phyloP scores from a whole-genome alignment of 139 green algal species.

The Medakamo hakoo region DNA sequence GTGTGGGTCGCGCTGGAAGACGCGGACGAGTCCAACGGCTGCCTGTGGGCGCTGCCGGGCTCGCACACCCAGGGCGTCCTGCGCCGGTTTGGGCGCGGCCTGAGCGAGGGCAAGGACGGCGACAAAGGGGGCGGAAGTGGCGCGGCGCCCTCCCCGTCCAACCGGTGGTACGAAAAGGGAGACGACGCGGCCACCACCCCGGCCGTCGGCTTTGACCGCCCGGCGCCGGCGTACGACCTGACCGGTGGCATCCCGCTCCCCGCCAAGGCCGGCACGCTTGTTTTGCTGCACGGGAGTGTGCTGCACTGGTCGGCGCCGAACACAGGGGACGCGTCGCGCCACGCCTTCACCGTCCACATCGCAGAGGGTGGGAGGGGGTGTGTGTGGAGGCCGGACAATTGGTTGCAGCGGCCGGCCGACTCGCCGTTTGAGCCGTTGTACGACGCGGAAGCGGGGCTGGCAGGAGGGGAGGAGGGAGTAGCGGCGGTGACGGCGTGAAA shows the following conservation, averaged over 20 bases:
- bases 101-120: too few relatives aligned
- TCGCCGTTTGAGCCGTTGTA: constrained; percentile 53
- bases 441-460: too few relatives aligned
- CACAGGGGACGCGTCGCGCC: constrained; percentile 27
- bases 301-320: constrained; percentile 45
- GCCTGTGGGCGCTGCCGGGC: constrained; percentile 61
- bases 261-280: constrained; percentile 44
- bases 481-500: background rate
- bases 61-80: constrained; percentile 2
- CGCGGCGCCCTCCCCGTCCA: too few relatives aligned
- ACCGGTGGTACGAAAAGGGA: too few relatives aligned
- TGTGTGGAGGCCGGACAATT: constrained; percentile 56
- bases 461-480: background rate
- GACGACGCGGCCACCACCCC: too few relatives aligned
- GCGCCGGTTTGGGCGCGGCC: constrained; percentile 5
- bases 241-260: background rate
- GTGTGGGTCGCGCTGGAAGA: constrained; percentile 93
- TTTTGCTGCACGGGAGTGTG: constrained; percentile 72
- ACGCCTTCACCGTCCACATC: constrained; percentile 70
- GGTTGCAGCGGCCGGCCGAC: constrained; percentile 40
- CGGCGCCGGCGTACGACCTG: constrained; percentile 29
- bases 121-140: too few relatives aligned
- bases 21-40: constrained; percentile 74
- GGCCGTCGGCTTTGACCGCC: constrained; percentile 29
- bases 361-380: constrained; percentile 37